Base-by-base conservation (phyloP, 2,329 filamentous ascomycete species). In the Volutella citrinella region DNA sequence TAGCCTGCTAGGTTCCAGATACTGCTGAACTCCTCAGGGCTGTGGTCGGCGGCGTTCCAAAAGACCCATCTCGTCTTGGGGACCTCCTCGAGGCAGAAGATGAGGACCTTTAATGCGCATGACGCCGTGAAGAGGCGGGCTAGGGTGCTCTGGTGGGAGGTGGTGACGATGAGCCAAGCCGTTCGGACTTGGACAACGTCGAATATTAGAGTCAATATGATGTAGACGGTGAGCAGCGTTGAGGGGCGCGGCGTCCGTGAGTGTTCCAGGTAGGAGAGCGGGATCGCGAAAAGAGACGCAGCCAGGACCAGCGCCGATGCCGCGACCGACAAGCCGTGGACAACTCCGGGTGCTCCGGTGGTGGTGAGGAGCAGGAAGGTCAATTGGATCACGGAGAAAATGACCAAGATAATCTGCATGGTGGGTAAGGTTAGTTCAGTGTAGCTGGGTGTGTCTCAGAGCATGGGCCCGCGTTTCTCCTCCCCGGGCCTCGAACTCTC, bases 171-270 rank as follows among this genome's bases (percentile, higher is more conserved):
- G 19, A 73, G 53, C 57, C 65, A 73, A 4, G 66, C 40, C 0
- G 69, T 72, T 8, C 72, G 56, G 0, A 55, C 52, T 37, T 66
- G 65, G 0, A 60, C 59, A 4, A 61, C 46, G 22, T 75, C 72
- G 16, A 73, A 57, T 3, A 74, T 45, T 0, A 69, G 42, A 2
- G 65, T 66, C 4, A 71, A 22, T 9, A 64, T 42, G 5, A 74
- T 40, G 30, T 66, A 74, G 10, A 48, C 40, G 12, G 49, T 61
- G 10, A 75, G 48, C 4, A 74, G 32, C 0, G 64, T 50, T 0
- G 70, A 74, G 0, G 70, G 69, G 2, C 65, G 54, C 0, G 53
- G 54, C 3, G 63, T 54, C 11, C 43, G 62, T 30, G 45, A 42
- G 39, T 69, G 65, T 34, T 69, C 64, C 2, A 41, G 18, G 27